Base-by-base conservation (phyloP, 495 filamentous ascomycete genomes). In the Pseudotulostoma volvatum region DNA sequence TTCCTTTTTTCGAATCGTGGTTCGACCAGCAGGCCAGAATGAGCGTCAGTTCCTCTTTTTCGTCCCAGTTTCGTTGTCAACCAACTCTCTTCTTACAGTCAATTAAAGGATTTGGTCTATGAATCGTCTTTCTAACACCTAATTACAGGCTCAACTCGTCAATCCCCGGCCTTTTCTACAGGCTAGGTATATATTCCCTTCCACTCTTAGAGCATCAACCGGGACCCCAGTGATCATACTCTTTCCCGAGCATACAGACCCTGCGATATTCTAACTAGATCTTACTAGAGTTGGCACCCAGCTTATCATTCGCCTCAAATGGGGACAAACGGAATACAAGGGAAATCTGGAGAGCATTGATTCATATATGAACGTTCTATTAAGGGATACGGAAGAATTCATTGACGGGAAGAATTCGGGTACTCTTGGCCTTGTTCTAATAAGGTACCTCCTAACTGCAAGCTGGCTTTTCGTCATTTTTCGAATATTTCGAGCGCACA, bases 331-430 rank as follows among this genome's bases (percentile, higher is more conserved):
- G 21, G 92, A 96, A 62, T 97, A 96, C 72, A 84, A 83, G 55
- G 90, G 90, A 47, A 73, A 70, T 33, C 73, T 97, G 39, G 83
- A 96, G 48, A 81, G 73, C 61, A 81, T 93, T 47, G 90, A 97
- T 65, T 86, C 80, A 50, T 97, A 96, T 72, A 94, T 97, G 87
- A 97, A 97, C 64, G 76, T 97, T 44, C 82, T 95, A 60, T 71
- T 97, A 37, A 71, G 71, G 49, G 74, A 78, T 49, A 84, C 90
- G 35, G 83, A 92, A 63, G 92, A 96, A 53, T 93, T 73, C 62
- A 79, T 94, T 46, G 77, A 90, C 60, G 82, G 81, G 39, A 84
- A 90, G 71, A 77, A 71, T 51, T 83, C 80, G 20, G 86, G 83
- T 34, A 67, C 66, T 43, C 60, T 97, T 52, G 90, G 90, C 14